phyloP scores from a whole-genome alignment of 176 grass and related monocot genomes.

The Phragmites australis region DNA sequence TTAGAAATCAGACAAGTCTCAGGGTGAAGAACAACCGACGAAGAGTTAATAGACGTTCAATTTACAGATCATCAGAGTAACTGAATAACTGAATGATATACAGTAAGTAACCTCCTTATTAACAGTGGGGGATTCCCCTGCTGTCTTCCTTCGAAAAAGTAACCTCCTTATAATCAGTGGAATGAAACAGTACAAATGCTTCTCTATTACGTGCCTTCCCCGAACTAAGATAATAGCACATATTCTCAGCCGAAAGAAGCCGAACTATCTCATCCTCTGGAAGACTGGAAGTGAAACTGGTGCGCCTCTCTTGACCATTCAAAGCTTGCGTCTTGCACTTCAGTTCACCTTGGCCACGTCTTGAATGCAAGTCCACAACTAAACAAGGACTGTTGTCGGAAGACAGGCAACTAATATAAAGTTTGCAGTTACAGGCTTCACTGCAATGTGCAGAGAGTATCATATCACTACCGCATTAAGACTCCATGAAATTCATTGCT shows the following conservation, averaged over 20 bases:
- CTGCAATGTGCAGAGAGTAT: neutral
- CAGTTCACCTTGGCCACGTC: too few species aligned
- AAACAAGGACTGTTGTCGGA: conserved; percentile 7
- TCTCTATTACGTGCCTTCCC: neutral
- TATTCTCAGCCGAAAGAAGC: conserved; percentile 8
- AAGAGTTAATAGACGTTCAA: too few species aligned
- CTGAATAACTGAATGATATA: too few species aligned
- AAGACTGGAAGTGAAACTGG: neutral
- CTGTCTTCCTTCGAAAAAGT: too few species aligned
- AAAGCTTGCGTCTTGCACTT: neutral
- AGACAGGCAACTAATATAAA: neutral
- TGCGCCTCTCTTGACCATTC: neutral
- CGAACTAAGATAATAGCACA: neutral
- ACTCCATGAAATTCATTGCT: neutral
- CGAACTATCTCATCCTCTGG: neutral
- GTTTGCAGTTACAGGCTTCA: neutral
- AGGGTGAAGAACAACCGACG: too few species aligned
- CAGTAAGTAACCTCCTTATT: too few species aligned
- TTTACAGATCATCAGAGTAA: too few species aligned
- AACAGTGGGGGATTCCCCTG: too few species aligned
- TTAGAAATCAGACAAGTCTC: too few species aligned
- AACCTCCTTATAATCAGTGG: neutral
- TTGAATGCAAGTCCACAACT: neutral
- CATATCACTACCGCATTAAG: neutral
- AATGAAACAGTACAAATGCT: neutral